Evolutionary conservation across 495 filamentous ascomycete species (phyloP).

Genomic region (Daldinia vernicosa): DNA sequence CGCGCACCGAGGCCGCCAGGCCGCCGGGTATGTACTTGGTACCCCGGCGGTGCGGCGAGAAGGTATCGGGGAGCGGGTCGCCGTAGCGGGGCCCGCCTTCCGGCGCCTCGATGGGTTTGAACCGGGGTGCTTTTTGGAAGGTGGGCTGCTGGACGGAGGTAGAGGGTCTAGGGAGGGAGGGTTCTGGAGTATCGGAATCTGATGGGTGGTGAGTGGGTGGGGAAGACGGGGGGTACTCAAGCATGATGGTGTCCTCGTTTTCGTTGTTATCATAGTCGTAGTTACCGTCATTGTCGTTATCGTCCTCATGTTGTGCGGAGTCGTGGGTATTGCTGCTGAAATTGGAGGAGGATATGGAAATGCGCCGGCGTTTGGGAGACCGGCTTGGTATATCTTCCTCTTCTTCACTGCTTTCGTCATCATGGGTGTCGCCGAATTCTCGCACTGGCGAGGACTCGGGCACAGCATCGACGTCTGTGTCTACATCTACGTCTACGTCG

Average conservation of each 20-base stretch:
- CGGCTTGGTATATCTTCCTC: slow-evolving; percentile 16
- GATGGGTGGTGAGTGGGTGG: neutral
- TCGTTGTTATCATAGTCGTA: neutral
- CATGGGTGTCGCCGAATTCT: neutral
- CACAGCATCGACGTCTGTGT: slow-evolving; percentile 38
- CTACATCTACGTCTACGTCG: slow-evolving; percentile 26
- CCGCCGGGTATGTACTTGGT: slow-evolving; percentile 54
- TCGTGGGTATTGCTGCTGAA: slow-evolving; percentile 3
- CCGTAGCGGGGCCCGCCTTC: slow-evolving; percentile 23
- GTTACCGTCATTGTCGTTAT: neutral
- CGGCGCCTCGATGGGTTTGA: slow-evolving; percentile 48
- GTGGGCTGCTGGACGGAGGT: slow-evolving; percentile 35
- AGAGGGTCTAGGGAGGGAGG: neutral
- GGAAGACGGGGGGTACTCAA: neutral
- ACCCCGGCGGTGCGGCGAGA: slow-evolving; percentile 54
- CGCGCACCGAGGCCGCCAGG: slow-evolving; percentile 54
- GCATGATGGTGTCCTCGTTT: slow-evolving; percentile 7
- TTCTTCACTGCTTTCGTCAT: slow-evolving; percentile 22
- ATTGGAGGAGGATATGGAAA: slow-evolving; percentile 42
- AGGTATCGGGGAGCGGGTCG: slow-evolving; percentile 48
- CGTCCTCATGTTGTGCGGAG: slow-evolving; percentile 1
- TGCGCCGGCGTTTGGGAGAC: slow-evolving; percentile 40
- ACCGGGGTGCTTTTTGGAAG: slow-evolving; percentile 52
- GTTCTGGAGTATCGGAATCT: neutral
- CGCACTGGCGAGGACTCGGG: slow-evolving; percentile 40